Base-by-base conservation (phyloP, 2,329 filamentous ascomycete genomes). In the Phaeosphaeria sp. region DNA sequence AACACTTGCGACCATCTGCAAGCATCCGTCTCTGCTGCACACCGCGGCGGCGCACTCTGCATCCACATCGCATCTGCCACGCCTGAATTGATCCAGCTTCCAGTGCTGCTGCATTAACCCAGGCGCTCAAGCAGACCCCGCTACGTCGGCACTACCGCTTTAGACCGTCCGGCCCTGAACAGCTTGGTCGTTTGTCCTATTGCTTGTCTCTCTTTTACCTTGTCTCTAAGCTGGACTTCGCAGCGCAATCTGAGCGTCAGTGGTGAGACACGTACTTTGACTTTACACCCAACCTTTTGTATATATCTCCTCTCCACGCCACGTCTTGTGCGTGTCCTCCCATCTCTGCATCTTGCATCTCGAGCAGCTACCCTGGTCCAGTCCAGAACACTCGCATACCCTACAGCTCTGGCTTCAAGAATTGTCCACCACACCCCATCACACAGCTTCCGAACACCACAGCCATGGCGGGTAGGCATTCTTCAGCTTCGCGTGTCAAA, bases 381-480 rank as follows among this genome's bases (percentile, higher is more conserved):
- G 42, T 20, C 21, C 42, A 44, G 42, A 44, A 22, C 42, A 36
- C 21, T 44, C 42, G 42, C 42, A 44, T 44, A 44, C 18, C 42
- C 42, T 11, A 53, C 21, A 30, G 11, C 48, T 9, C 15, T 18
- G 21, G 41, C 52, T 52, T 23, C 43, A 50, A 46, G 30, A 36
- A 36, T 36, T 36, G 30, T 3, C 30, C 3, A 3, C 11, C 30
- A 36, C 30, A 11, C 9, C 13, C 52, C 42, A 42, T 21, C 20
- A 36, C 25, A 46, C 30, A 42, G 51, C 39, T 46, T 57, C 41
- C 53, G 33, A 56, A 41, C 43, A 55, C 52, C 46, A 62, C 66
- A 65, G 59, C 56, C 62, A 76, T 76, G 72, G 61, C 72, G 52
- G 68, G 73, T 73, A 64, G 62, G 72, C 55, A 36, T 54, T 48